These are phyloP conservation scores for Phaseolus coccineus DNA, from an alignment of 331 rosid genomes.

Conservation along the genomic window DNA sequence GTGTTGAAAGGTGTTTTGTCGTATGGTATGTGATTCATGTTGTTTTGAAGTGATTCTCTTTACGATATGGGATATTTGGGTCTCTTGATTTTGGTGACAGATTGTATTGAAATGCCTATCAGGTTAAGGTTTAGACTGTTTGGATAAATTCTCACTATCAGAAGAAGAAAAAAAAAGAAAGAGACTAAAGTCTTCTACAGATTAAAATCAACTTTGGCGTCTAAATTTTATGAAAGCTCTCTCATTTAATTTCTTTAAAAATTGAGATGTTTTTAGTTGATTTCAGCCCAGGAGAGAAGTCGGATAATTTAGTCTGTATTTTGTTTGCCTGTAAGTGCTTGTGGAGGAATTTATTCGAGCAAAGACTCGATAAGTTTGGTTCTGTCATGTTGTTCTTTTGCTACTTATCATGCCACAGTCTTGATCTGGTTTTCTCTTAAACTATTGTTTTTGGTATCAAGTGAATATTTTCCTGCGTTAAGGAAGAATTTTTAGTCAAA, in stretches of 20 bases:
- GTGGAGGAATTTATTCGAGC: not conserved
- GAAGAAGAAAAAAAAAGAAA: not conserved
- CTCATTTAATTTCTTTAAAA: not conserved
- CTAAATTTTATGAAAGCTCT: not conserved
- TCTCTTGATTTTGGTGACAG: not conserved
- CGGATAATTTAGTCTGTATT: not conserved
- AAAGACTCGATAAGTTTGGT: not conserved
- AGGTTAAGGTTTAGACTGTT: not conserved
- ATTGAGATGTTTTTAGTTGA: not conserved
- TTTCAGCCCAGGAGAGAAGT: not conserved
- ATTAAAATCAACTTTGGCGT: not conserved
- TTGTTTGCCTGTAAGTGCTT: not conserved
- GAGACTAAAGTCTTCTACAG: not conserved
- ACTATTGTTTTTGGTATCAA: not conserved
- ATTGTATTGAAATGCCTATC: not conserved
- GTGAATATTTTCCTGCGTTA: not conserved
- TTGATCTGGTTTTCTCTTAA: constrained; percentile 20
- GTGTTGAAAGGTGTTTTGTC: constrained; percentile 11
- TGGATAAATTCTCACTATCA: not conserved
- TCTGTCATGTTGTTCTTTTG: not conserved
- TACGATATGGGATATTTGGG: not conserved
- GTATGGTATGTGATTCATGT: not conserved
- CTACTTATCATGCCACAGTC: not conserved
- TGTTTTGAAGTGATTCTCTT: not conserved
- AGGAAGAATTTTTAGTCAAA: constrained; percentile 15